Evolutionary conservation across 169 alveolate species (phyloP).

Genomic region (Eimeria mitis): DNA sequence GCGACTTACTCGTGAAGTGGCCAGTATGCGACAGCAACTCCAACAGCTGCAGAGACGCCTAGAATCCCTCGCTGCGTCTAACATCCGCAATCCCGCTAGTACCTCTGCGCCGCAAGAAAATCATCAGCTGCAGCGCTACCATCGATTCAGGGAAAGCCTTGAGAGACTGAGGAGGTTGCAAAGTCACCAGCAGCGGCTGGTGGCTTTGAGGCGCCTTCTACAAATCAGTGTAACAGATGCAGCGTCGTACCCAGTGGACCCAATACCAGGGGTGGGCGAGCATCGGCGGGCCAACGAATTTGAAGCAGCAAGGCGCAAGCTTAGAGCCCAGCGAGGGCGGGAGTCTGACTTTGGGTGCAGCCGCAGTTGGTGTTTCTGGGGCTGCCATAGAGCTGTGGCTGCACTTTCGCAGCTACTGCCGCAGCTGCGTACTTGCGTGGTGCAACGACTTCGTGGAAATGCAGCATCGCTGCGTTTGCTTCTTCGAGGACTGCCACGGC

Average conservation of each 20-base stretch:
- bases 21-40: slow-evolving; percentile 61
- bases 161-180: slow-evolving; percentile 31
- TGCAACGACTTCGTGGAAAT: slow-evolving; percentile 68
- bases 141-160: slow-evolving; percentile 43
- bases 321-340: slow-evolving; percentile 47
- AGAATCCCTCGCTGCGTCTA: slow-evolving; percentile 48
- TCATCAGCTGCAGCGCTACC: slow-evolving; percentile 62
- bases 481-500: slow-evolving; percentile 72
- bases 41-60: slow-evolving; percentile 73
- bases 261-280: neutral
- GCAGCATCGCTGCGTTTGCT: slow-evolving; percentile 62
- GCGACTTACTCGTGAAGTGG: slow-evolving; percentile 60
- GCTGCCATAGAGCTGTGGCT: slow-evolving; percentile 77
- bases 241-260: neutral
- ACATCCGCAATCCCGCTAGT: neutral
- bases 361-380: slow-evolving; percentile 69
- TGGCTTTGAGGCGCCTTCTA: slow-evolving; percentile 54
- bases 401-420: slow-evolving; percentile 74
- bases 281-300: slow-evolving; percentile 13
- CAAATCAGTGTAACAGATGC: slow-evolving; percentile 27
- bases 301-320: slow-evolving; percentile 55
- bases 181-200: slow-evolving; percentile 60
- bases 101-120: neutral
- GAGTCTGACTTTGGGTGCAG: slow-evolving; percentile 64
- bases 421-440: slow-evolving; percentile 72